Evolutionary conservation across 129 eudicot species (phyloP).

Genomic region (Artemisia argyi): DNA sequence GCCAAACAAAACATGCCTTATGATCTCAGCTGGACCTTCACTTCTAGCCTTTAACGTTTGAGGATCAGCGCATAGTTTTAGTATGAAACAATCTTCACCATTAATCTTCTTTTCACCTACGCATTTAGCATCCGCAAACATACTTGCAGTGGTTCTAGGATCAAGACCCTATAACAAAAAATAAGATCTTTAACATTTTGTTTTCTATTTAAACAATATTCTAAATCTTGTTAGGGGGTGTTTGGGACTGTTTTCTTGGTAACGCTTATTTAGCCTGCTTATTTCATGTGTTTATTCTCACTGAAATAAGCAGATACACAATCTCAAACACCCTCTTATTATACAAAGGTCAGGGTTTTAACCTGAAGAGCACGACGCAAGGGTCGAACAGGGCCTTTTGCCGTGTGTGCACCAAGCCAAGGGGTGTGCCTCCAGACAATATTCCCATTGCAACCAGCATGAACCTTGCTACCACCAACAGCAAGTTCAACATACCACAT

Average conservation of each 20-base stretch:
- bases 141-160: constrained; percentile 83
- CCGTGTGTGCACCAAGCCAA: constrained; percentile 92
- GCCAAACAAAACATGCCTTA: constrained; percentile 81
- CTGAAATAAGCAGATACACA: no score
- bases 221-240: background rate
- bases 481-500: constrained; percentile 97
- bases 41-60: constrained; percentile 71
- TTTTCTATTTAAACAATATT: background rate
- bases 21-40: constrained; percentile 92
- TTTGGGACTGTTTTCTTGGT: background rate
- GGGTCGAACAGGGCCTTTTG: constrained; percentile 85
- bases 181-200: background rate
- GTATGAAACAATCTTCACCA: constrained; percentile 88
- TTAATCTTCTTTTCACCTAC: constrained; percentile 83
- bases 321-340: background rate
- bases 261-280: no score
- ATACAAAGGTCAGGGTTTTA: background rate
- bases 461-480: constrained; percentile 92
- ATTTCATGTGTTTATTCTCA: no score
- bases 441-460: constrained; percentile 88
- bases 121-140: constrained; percentile 77
- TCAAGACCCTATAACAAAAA: constrained; percentile 66
- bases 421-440: constrained; percentile 94
- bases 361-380: constrained; percentile 95
- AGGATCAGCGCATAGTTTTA: constrained; percentile 74